Conservation (phyloP, 192 early-diverging fungal genomes). For the Mortierella claussenii region DNA sequence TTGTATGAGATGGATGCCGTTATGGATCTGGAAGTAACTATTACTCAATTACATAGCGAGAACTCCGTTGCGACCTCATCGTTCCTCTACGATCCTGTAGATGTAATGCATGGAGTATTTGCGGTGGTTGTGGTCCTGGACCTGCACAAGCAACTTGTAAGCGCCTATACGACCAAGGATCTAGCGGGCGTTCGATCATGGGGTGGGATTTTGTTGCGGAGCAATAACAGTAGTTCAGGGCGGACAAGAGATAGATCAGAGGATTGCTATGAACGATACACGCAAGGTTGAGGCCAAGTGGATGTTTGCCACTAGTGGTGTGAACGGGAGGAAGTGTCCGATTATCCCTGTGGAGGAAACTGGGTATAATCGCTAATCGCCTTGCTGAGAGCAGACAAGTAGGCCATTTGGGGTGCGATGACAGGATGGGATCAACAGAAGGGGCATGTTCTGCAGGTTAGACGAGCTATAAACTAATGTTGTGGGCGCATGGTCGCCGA, state of each 20-base stretch:
- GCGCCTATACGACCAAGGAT: slow-evolving; percentile 30
- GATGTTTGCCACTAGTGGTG: background rate
- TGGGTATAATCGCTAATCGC: slow-evolving; percentile 15
- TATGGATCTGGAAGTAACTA: no score
- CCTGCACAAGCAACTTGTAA: slow-evolving; percentile 23
- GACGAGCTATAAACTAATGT: no score
- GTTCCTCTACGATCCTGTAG: slow-evolving; percentile 46
- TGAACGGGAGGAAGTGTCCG: slow-evolving; percentile 16
- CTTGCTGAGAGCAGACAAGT: slow-evolving; percentile 7
- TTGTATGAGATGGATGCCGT: background rate
- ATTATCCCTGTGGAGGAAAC: slow-evolving; percentile 26
- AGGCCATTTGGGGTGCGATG: no score
- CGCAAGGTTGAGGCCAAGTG: slow-evolving; percentile 14
- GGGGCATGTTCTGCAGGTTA: no score
- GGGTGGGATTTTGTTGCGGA: slow-evolving; percentile 37
- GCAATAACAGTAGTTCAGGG: slow-evolving; percentile 11
- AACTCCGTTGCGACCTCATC: slow-evolving; percentile 27
- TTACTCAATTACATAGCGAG: no score
- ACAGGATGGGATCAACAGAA: no score
- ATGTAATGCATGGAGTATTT: slow-evolving; percentile 38
- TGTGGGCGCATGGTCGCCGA: no score
- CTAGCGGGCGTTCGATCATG: slow-evolving; percentile 5
- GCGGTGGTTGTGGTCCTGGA: slow-evolving; percentile 26
- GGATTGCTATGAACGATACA: slow-evolving; percentile 8
- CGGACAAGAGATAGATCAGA: slow-evolving; percentile 6